Evolutionary conservation across 1,139 yeast species (phyloP), one percentile per base, ranked within the genome.

Genomic region (Magnusiomyces suaveolens): DNA sequence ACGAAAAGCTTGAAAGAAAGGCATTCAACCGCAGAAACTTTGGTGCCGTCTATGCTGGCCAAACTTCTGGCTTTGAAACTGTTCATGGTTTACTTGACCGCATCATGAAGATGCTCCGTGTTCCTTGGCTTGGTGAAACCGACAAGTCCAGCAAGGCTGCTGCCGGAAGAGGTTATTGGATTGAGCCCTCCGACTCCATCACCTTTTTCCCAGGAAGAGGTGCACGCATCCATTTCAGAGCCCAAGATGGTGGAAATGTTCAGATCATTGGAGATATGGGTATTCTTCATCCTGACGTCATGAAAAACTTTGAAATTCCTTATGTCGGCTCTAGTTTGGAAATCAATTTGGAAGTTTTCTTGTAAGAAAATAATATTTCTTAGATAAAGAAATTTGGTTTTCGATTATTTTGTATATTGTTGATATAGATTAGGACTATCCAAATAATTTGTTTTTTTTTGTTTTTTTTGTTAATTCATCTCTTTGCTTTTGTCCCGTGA

Each of bases 191-290:
- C 49, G 59, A 62, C 29, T 61, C 62, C 44, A 83, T 83, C 66
- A 86, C 95, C 57, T 94, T 79, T 74, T 92, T 94, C 85, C 96
- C 96, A 48, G 98, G 97, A 51, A 84, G 98, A 76, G 97, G 97
- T 59, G 98, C 98, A 52, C 82, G 80, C 65, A 78, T 94, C 58
- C 80, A 78, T 71, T 86, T 82, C 75, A 81, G 95, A 74, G 73
- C 78, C 56, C 77, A 74, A 57, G 72, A 76, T 60, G 80, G 75
- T 53, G 62, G 59, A 36, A 59, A 62, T 58, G 65, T 71, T 25
- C 53, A 59, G 44, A 64, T 62, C 23, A 79, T 94, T 65, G 99
- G 99, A 62, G 74, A 82, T 51, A 75, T 94, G 63, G 99, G 99
- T 68, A 97, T 89, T 56, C 77, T 94, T 66, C 99, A 94, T 70